Conservation (phyloP, 768 basidiomycete species). For the Russula griseocarnosa region DNA sequence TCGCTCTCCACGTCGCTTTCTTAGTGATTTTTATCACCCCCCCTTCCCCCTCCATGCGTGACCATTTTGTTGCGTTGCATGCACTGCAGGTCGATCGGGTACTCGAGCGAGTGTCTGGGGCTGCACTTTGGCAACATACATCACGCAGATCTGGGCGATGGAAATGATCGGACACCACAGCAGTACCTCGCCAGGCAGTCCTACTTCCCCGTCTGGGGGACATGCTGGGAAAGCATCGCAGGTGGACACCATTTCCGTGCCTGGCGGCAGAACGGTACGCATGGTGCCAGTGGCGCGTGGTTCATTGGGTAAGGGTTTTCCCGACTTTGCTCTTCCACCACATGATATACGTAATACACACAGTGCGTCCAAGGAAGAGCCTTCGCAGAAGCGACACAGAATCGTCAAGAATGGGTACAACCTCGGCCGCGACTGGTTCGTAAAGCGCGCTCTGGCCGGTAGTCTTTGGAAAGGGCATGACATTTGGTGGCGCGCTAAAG, state of each 20-base stretch:
- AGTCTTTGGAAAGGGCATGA: slow-evolving; percentile 50
- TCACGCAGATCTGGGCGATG: slow-evolving; percentile 80
- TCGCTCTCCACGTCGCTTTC: slow-evolving; percentile 14
- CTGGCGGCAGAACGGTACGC: slow-evolving; percentile 82
- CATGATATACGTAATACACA: no score
- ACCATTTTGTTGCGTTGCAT: not conserved
- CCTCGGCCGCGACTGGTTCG: slow-evolving; percentile 73
- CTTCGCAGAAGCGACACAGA: slow-evolving; percentile 62
- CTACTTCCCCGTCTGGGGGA: slow-evolving; percentile 75
- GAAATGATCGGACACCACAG: slow-evolving; percentile 64
- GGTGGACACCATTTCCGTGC: slow-evolving; percentile 90
- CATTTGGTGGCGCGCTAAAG: slow-evolving; percentile 69
- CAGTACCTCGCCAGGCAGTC: slow-evolving; percentile 72
- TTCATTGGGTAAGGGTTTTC: slow-evolving; percentile 54
- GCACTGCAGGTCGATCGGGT: slow-evolving; percentile 63
- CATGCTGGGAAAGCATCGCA: slow-evolving; percentile 83
- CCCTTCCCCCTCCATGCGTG: not conserved
- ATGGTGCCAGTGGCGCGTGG: slow-evolving; percentile 73
- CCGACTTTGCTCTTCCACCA: not conserved
- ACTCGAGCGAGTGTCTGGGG: slow-evolving; percentile 78
- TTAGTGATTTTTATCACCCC: not conserved
- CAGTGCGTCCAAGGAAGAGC: slow-evolving; percentile 73
- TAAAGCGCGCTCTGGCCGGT: slow-evolving; percentile 58
- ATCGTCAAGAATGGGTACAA: slow-evolving; percentile 81
- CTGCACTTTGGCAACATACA: slow-evolving; percentile 73